Evolutionary conservation across 441 rosid genomes (phyloP).

Genomic region (Bruguiera hainesii): DNA sequence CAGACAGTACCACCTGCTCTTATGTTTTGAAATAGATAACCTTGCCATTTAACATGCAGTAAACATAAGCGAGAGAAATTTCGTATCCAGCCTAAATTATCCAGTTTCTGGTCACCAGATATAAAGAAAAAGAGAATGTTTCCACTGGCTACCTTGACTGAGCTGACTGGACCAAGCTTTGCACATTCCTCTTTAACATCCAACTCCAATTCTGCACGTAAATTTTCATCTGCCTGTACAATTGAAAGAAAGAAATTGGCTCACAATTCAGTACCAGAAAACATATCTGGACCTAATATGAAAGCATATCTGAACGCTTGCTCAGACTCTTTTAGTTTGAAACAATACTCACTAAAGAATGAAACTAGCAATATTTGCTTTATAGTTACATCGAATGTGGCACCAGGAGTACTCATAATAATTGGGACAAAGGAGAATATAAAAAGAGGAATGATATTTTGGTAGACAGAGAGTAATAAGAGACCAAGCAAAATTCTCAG

Average conservation of each 20-base stretch:
- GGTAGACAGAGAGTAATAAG: too few species aligned
- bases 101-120: not conserved
- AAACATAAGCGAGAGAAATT: too few species aligned
- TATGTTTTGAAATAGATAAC: too few species aligned
- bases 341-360: not conserved
- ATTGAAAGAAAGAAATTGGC: slow-evolving; percentile 2
- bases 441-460: too few species aligned
- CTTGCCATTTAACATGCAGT: too few species aligned
- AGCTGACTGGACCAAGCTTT: slow-evolving; percentile 82
- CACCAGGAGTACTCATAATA: too few species aligned
- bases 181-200: slow-evolving; percentile 83
- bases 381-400: too few species aligned
- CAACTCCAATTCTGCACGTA: slow-evolving; percentile 66
- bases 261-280: not conserved
- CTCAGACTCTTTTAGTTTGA: not conserved
- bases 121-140: not conserved
- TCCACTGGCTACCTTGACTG: slow-evolving; percentile 63
- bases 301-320: not conserved
- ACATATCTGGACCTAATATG: not conserved
- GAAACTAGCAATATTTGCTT: not conserved
- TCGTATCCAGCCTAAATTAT: not conserved
- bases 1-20: too few species aligned
- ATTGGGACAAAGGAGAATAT: too few species aligned
- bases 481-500: too few species aligned
- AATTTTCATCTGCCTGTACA: slow-evolving; percentile 71